Conservation (phyloP, 768 basidiomycete genomes). For the Boletus insuetus region DNA sequence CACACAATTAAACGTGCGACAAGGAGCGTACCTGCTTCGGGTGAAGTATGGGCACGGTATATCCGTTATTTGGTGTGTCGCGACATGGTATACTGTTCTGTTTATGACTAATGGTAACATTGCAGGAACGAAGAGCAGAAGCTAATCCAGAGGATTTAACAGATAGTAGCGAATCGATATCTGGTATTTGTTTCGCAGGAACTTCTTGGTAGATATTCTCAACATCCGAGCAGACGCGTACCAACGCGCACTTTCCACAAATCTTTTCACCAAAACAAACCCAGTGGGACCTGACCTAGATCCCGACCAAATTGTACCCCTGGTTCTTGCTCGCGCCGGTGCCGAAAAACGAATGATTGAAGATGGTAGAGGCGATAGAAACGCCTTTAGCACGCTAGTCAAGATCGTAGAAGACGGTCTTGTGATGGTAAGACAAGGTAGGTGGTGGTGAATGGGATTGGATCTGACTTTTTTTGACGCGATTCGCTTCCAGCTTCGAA, state of each 20-base stretch:
- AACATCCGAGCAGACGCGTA: conserved; percentile 47
- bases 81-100: background rate
- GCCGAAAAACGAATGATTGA: conserved; percentile 59
- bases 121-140: conserved; percentile 22
- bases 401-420: conserved; percentile 63
- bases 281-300: conserved; percentile 35
- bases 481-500: conserved; percentile 45
- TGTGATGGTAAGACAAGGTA: conserved; percentile 57
- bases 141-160: conserved; percentile 14
- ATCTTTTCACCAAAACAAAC: conserved; percentile 42
- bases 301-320: conserved; percentile 60
- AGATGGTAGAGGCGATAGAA: conserved; percentile 47
- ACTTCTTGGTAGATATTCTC: conserved; percentile 1
- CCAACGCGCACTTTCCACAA: conserved; percentile 52
- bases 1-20: conserved; percentile 53
- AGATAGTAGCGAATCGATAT: conserved; percentile 23
- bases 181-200: conserved; percentile 16
- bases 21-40: conserved; percentile 72
- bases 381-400: conserved; percentile 51
- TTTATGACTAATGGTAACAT: background rate
- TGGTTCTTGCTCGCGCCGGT: conserved; percentile 63
- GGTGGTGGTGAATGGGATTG: conserved; percentile 1
- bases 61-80: conserved; percentile 65
- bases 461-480: background rate
- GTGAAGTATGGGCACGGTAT: conserved; percentile 77